Evolutionary conservation across 257 asterid genomes (phyloP), one percentile per base, ranked within the genome.

Genomic region (Gentiana dahurica): DNA sequence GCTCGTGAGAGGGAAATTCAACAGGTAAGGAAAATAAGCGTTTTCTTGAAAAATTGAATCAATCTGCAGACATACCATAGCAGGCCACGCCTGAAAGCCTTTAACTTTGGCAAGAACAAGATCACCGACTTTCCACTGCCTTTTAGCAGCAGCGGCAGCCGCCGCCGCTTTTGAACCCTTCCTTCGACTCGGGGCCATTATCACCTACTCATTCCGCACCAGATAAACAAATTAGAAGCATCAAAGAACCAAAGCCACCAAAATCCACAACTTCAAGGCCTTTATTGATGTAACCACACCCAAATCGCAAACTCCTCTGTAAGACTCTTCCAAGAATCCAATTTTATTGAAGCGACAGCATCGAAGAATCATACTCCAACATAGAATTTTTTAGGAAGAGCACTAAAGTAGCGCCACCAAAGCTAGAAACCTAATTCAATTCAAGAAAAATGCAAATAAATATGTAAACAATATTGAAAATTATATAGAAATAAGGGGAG

Each of bases 41-140:
- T 32, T 36, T 41, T 3, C 24, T 50, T 13, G n/a, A 1, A 13
- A 24, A 36, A 12, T 46, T 36, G 54, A 62, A 41, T 50, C 0
- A 69, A 12, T 33, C 34, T 15, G 35, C 39, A 52, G 1, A 53
- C 82, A 45, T 77, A 88, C 95, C 80, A 71, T 79, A 4, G 97
- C 97, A 50, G 97, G 97, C 97, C 97, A 89, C 8, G 97, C 87
- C 44, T 91, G 94, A 67, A 85, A 85, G 0, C 97, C 97, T 73
- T 89, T 89, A 68, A 89, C 91, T 72, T 89, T 89, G 51, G 97
- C 97, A 63, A 89, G 94, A 63, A 89, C 97, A 49, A 89, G 97
- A 83, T 89, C 95, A 34, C 95, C 95, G 51, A 85, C 69, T 65
- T 89, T 85, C 85, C 87, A 85, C 76, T 81, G 78, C 70, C 84